phyloP scores from a whole-genome alignment of 2,329 filamentous ascomycete species.

The Penicillium sclerotigenum region DNA sequence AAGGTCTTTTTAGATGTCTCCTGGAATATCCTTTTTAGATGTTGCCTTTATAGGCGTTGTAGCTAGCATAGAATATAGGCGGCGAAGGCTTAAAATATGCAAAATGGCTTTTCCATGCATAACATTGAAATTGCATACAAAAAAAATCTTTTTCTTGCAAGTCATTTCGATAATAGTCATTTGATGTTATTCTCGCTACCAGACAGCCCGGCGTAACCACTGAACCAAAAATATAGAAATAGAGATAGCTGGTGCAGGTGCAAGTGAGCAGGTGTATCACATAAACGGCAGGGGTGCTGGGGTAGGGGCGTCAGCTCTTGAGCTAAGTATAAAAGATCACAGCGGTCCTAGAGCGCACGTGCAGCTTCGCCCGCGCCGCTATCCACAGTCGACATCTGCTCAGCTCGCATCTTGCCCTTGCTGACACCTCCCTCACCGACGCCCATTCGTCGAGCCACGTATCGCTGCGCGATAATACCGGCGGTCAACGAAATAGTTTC shows the following conservation, averaged over 20 bases:
- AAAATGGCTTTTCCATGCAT: no score
- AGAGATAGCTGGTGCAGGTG: neutral
- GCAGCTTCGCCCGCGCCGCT: slow-evolving; percentile 60
- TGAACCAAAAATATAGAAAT: neutral
- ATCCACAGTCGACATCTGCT: slow-evolving; percentile 56
- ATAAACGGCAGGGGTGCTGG: neutral
- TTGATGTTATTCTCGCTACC: neutral
- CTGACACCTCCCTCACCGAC: slow-evolving; percentile 75
- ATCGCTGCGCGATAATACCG: slow-evolving; percentile 87
- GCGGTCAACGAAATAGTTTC: slow-evolving; percentile 74
- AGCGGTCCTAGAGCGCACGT: slow-evolving; percentile 45
- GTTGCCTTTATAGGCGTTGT: no score
- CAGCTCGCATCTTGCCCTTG: slow-evolving; percentile 52
- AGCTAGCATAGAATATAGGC: no score
- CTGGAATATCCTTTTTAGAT: no score
- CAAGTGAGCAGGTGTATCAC: neutral
- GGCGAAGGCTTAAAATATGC: no score
- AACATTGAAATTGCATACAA: no score
- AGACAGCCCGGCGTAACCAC: neutral
- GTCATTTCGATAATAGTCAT: neutral
- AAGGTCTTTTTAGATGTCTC: no score
- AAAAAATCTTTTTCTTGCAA: no score
- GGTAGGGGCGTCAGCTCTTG: neutral
- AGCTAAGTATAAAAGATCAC: neutral
- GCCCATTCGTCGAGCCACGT: slow-evolving; percentile 92